Evolutionary conservation across 2,329 filamentous ascomycete species (phyloP).

Genomic region (Trichoderma sp.): DNA sequence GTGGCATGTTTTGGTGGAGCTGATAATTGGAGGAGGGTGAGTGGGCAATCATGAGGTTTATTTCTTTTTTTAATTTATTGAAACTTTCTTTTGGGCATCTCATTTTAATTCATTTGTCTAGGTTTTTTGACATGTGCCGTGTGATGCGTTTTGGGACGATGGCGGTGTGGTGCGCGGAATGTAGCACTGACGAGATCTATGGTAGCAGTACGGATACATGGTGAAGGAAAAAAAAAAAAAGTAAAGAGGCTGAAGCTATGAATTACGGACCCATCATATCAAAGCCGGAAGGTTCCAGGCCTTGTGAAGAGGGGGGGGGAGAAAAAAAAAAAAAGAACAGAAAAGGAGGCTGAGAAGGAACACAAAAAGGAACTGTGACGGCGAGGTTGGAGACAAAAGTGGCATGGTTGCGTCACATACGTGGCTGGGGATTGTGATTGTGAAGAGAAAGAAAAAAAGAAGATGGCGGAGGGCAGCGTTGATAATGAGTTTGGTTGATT

Average conservation of each 20-base stretch:
- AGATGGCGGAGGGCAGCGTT: neutral
- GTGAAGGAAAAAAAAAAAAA: neutral
- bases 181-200: neutral
- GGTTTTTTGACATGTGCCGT: constrained; percentile 5
- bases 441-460: neutral
- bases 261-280: neutral
- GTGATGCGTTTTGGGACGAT: neutral
- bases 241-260: neutral
- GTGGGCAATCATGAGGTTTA: neutral
- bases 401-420: neutral
- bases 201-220: too few species aligned
- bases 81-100: neutral
- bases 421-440: neutral
- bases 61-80: neutral
- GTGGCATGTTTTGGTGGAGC: constrained; percentile 10
- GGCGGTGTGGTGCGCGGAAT: neutral
- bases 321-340: neutral
- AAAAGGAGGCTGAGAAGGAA: neutral
- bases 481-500: neutral
- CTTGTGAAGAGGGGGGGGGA: neutral
- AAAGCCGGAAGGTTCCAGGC: neutral
- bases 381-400: neutral
- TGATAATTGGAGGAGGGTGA: neutral
- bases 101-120: neutral
- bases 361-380: neutral